A percentile compares a stretch with the other conserved stretches of the same genome.
These are phyloP conservation scores for Ophiorrhiza pumila DNA, from an alignment of 257 asterid species.

Conservation along the genomic window DNA sequence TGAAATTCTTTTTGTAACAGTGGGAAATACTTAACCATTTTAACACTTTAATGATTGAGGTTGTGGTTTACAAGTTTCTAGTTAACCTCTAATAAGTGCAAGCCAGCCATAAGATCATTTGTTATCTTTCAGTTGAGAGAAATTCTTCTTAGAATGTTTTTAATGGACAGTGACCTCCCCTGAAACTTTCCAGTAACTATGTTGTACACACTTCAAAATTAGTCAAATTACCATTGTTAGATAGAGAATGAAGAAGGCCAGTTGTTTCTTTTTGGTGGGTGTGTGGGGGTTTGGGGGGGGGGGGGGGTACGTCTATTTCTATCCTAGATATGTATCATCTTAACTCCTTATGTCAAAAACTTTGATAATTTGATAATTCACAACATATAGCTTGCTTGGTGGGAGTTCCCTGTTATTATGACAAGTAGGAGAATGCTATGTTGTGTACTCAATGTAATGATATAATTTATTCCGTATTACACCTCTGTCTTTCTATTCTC, in stretches of 20 bases:
- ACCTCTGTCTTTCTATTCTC: conserved; percentile 5
- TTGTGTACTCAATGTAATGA: background rate
- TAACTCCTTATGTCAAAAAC: background rate
- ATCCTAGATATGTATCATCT: too few relatives aligned
- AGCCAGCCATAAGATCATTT: background rate
- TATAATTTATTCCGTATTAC: background rate
- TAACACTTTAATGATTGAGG: background rate
- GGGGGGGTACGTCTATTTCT: too few relatives aligned
- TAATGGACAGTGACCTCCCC: background rate
- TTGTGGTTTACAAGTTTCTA: background rate
- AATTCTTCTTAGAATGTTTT: background rate
- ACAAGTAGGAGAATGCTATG: background rate
- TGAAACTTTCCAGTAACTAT: background rate
- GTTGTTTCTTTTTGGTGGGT: background rate
- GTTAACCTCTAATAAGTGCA: background rate
- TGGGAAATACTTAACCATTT: too few relatives aligned
- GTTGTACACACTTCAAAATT: background rate
- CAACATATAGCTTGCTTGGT: background rate
- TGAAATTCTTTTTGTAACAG: background rate
- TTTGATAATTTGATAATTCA: background rate
- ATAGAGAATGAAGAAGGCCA: background rate
- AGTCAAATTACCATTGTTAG: too few relatives aligned
- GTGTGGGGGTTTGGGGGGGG: too few relatives aligned
- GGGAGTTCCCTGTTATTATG: background rate
- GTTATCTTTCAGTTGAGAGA: background rate